Base-by-base conservation (phyloP, 257 asterid genomes). In the Linderniella brevidens region DNA sequence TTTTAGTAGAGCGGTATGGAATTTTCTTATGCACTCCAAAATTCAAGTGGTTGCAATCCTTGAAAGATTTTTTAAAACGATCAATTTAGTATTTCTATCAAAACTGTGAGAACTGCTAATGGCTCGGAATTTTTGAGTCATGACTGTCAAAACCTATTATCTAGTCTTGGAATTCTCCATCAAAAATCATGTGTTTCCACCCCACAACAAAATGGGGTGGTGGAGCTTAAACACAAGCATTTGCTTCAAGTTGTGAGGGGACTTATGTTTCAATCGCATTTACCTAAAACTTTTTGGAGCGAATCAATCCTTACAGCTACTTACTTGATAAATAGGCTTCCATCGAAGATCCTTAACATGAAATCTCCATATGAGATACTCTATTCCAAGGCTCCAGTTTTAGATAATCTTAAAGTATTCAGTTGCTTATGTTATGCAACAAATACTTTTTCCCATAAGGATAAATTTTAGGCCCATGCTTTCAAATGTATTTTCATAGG, bases 161-260 rank as follows among this genome's bases (percentile, higher is more conserved):
- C 32, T 25, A n/a, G 4, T 13, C 17, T 43, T 8, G 48, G 48
- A 8, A 10, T 43, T 11, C 7, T 10, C n/a, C 48, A 43, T 13
- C 48, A 43, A 43, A 10, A 8, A 8, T 43, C 48, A 2, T 10
- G 13, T 9, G 17, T 43, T 18, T 43, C 7, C 48, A 43, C 48
- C 7, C 48, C 48, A n/a, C 48, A 41, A 43, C 48, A 43, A 43
- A 43, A 43, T 13, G 48, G 48, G 10, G 16, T 11, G 1, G 48
- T 43, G 14, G 48, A 43, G 17, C 13, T 8, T 9, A 43, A 43
- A 43, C 48, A 43, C 17, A 43, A 4, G n/a, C 48, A 11, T 43
- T 18, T 43, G 5, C 5, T 11, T n/a, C 48, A 43, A 9, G 48
- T 10, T 43, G 16, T 8, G 7, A 10, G 17, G n/a, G 17, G 17